These are phyloP conservation scores for Vitis amurensis DNA, from an alignment of 164 flowering plant species.

Conservation along the genomic window DNA sequence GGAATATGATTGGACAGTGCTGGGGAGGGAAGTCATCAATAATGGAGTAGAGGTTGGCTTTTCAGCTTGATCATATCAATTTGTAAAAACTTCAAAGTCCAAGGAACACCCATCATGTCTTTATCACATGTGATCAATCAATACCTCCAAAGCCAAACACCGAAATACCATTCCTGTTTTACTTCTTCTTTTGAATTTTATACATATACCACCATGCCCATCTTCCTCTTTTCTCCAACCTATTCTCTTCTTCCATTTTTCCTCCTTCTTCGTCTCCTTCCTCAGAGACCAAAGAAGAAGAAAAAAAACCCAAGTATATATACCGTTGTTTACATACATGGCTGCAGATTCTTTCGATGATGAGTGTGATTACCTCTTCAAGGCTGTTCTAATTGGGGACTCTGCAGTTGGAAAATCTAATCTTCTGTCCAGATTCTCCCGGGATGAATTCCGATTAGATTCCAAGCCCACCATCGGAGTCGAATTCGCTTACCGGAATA, in stretches of 20 bases:
- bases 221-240: not conserved
- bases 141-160: conserved; percentile 9
- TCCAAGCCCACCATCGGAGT: conserved; percentile 82
- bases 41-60: no score
- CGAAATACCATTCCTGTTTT: not conserved
- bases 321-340: conserved; percentile 15
- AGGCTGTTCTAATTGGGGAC: conserved; percentile 68
- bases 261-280: not conserved
- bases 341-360: conserved; percentile 42
- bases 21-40: no score
- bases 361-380: conserved; percentile 78
- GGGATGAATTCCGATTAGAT: conserved; percentile 56
- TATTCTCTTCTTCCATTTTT: no score
- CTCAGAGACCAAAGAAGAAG: not conserved
- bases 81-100: no score
- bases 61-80: no score
- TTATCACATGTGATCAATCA: conserved; percentile 19
- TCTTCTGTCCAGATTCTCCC: conserved; percentile 58
- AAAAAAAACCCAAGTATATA: no score
- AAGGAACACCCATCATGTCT: conserved; percentile 14
- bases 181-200: not conserved
- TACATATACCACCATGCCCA: not conserved
- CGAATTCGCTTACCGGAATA: conserved; percentile 67
- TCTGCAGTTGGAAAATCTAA: conserved; percentile 77
- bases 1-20: no score